Base-by-base conservation (phyloP, 495 filamentous ascomycete species). In the Hypoxylon lienhwacheense region DNA sequence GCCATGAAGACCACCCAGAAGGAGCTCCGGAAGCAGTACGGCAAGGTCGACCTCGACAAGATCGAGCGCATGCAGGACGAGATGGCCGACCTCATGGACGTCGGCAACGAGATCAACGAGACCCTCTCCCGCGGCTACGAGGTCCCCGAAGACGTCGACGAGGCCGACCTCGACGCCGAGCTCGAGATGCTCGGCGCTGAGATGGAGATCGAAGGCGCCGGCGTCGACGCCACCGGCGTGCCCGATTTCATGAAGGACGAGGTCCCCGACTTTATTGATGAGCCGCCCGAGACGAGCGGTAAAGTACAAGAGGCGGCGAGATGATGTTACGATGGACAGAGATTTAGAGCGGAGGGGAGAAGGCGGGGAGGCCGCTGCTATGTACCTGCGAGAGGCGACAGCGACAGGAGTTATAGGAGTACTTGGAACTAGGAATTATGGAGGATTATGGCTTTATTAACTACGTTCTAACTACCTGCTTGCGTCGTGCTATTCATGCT, bases 71-170 rank as follows among this genome's bases (percentile, higher is more conserved):
- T 98, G 79, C 93, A 98, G 80, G 93, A 98, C 68, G 93, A 98
- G 77, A 97, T 98, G 92, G 90, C 90, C 26, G 93, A 98, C 73
- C 63, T 97, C 72, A 88, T 98, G 84, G 95, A 98, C 64, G 84
- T 97, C 29, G 93, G 95, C 2, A 97, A 97, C 71, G 93, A 97
- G 73, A 99, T 99, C 48, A 89, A 99, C 70, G 93, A 99, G 75
- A 91, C 86, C 51, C 88, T 99, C 43, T 90, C 88, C 43, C 72
- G 95, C 53, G 88, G 90, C 52, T 99, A 99, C 69, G 93, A 97
- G 68, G 77, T 98, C 16, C 93, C 93, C 1, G 93, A 98, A 67
- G 92, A 97, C 66, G 91, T 99, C 47, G 93, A 99, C 73, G 95
- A 99, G 82, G 86, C 88, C 1, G 93, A 99, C 73, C 74, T 97